Evolutionary conservation across 768 basidiomycete species (phyloP), one percentile per base, ranked within the genome.

Genomic region (Hortiboletus campestris): DNA sequence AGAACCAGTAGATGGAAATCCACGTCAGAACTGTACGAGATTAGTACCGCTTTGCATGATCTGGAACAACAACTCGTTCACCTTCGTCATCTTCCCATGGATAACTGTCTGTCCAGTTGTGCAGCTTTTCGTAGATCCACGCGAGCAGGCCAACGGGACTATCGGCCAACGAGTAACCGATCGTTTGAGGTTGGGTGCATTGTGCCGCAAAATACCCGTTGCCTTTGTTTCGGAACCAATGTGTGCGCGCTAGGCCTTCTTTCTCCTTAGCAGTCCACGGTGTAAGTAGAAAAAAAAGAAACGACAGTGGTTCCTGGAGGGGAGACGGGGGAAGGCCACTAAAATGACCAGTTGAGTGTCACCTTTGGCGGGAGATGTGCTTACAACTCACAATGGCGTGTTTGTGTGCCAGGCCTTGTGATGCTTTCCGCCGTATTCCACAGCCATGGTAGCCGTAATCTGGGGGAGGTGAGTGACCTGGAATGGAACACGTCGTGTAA

Each of bases 1-100:
- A 84, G 67, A 85, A 84, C 73, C 75, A 81, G 61, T 78, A 83
- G 19, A 82, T 73, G 2, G 81, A 84, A 22, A 82, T 65, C 83
- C 83, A 86, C 0, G 80, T 82, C 29, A 85, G 59, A 1, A 84
- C 83, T 83, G 51, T 19, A 69, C 25, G 13, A 6, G n/a, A 17
- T 59, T 4, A 47, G 44, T 1, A 44, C 14, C 22, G 5, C 19
- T 25, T 4, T 7, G 39, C 17, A 12, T 12, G 19, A 29, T 16
- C 6, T 14, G 10, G 14, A 39, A 16, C 4, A 39, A 16, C 4
- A 28, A n/a, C 22, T 2, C 17, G 28, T 25, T 25, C 39, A 56
- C 84, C 75, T 74, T 84, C 80, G 43, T 84, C 82, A 36, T 82
- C 80, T 10, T 73, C 72, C 83, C 83, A 84, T 0, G 74, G 74